Base-by-base conservation (phyloP, 257 asterid species). In the Perilla frutescens region DNA sequence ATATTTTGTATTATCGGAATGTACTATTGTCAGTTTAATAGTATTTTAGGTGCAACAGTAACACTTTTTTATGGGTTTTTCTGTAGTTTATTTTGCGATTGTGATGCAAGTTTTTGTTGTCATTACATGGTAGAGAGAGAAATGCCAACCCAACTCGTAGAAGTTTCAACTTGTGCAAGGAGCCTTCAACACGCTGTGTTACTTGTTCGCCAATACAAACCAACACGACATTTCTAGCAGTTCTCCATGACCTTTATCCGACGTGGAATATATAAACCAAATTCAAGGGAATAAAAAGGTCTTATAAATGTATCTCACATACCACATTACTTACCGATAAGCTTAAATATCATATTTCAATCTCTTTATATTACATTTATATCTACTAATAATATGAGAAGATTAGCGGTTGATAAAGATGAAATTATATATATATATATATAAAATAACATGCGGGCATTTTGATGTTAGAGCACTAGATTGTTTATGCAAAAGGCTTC, bases 151-250 rank as follows among this genome's bases (percentile, higher is more conserved):
- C 4, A 4, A 54, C 3, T 43, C 10, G 12, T 68, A 57, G 2
- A 31, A 5, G 49, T 50, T 31, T 29, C 66, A 69, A 12, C 15
- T 58, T 64, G 11, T 20, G 62, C 37, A 14, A 2, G 37, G 48
- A 36, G 64, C 49, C 40, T 36, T 34, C 64, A 8, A 56, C 62
- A 62, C 47, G 56, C 15, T 9, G 51, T 9, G 51, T 40, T 66
- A 40, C 83, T 77, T 77, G 81, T 62, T 58, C 5, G 8, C 57
- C 80, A 81, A 79, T 11, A 58, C 50, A 49, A 12, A 10, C 56
- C 34, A 58, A 48, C 13, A 43, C 50, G 11, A 36, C 3, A 8
- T 47, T 54, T 67, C 57, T 47, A 12, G 1, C 7, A 32, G 58
- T 14, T 5, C 37, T 34, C 4, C 37, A 34, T 34, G 4, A 34